These are phyloP conservation scores for Trichoderma koningii DNA, from an alignment of 2,329 filamentous ascomycete species.

Conservation along the genomic window DNA sequence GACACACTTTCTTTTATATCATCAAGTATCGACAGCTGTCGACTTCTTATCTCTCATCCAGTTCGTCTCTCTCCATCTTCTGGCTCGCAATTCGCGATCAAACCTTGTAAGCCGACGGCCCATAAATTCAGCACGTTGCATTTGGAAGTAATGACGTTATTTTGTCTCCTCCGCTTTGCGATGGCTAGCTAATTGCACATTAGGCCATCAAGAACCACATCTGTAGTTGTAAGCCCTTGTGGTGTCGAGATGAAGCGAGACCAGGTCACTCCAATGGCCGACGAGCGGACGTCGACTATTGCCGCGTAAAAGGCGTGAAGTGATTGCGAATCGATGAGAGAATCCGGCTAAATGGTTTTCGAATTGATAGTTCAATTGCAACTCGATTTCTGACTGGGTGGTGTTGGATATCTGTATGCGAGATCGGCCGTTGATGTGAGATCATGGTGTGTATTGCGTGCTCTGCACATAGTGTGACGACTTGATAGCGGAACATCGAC, in stretches of 20 bases:
- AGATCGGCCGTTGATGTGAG: conserved; percentile 26
- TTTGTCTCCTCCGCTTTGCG: neutral
- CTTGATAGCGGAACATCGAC: conserved; percentile 14
- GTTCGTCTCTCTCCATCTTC: conserved; percentile 3
- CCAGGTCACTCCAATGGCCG: neutral
- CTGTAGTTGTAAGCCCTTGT: neutral
- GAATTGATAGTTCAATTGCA: neutral
- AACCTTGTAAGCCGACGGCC: neutral
- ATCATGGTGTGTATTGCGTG: conserved; percentile 25
- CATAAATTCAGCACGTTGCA: conserved; percentile 22
- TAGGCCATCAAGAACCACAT: neutral
- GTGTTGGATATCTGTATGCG: conserved; percentile 3
- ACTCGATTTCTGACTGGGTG: conserved; percentile 3
- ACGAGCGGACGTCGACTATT: conserved; percentile 15
- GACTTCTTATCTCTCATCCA: conserved; percentile 10
- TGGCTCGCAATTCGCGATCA: neutral
- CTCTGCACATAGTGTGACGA: conserved; percentile 22
- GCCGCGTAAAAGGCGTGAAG: neutral
- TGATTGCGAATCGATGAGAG: neutral
- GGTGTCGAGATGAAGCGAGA: conserved; percentile 2
- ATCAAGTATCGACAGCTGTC: neutral
- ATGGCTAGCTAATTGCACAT: neutral
- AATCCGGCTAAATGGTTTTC: neutral
- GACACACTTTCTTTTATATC: neutral
- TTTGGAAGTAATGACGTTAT: conserved; percentile 22